Percentiles rank a stretch among this genome's conserved stretches.
phyloP scores from a whole-genome alignment of 176 grass and related monocot genomes.

The Aegilops umbellulata region DNA sequence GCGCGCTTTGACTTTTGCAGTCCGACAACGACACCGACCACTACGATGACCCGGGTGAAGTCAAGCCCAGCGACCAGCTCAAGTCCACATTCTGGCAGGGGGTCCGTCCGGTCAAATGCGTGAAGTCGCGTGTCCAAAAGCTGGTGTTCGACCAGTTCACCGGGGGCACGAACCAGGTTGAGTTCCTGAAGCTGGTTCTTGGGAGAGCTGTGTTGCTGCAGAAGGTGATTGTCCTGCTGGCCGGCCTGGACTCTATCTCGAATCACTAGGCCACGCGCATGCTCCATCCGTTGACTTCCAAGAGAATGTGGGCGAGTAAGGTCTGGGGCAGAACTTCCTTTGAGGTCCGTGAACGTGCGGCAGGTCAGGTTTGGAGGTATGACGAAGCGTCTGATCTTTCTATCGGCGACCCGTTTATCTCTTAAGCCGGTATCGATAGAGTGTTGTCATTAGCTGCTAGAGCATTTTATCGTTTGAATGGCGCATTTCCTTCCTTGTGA shows the following conservation, averaged over 20 bases:
- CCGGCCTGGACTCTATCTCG: not conserved
- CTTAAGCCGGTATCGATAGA: not conserved
- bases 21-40: not conserved
- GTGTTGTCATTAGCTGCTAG: not conserved
- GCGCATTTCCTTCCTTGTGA: not conserved
- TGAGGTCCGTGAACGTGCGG: not conserved
- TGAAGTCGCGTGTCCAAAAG: conserved; percentile 2
- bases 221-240: conserved; percentile 16
- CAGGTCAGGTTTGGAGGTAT: not conserved
- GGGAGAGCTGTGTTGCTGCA: conserved; percentile 14
- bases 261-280: not conserved
- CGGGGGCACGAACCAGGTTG: not conserved
- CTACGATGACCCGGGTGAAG: not conserved
- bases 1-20: not conserved
- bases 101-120: not conserved
- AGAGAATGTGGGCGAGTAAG: not conserved
- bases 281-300: conserved; percentile 3
- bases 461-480: not conserved
- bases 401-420: conserved; percentile 13
- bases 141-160: conserved; percentile 20
- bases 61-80: not conserved
- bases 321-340: not conserved
- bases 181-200: conserved; percentile 19
- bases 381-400: conserved; percentile 31
- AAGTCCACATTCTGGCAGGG: not conserved